Percentiles rank a stretch among this genome's conserved stretches.
These are phyloP conservation scores for Penicillium turbatum DNA, from an alignment of 495 filamentous ascomycete species.

Conservation along the genomic window DNA sequence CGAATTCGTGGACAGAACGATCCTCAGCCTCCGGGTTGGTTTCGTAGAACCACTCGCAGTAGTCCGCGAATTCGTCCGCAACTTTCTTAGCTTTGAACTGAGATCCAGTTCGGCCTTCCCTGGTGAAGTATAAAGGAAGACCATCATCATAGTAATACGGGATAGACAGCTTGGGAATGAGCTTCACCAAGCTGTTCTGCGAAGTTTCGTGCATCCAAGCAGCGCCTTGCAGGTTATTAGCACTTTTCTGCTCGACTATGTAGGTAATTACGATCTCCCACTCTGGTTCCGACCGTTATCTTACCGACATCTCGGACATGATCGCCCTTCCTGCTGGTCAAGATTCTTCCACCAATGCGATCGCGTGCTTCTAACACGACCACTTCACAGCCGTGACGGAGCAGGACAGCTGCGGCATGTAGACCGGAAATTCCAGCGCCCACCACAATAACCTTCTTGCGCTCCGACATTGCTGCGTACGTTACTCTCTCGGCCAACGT, in stretches of 20 bases:
- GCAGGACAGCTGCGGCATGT: conserved; percentile 18
- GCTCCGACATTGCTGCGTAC: conserved; percentile 21
- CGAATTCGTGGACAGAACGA: conserved; percentile 20
- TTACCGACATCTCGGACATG: conserved; percentile 22
- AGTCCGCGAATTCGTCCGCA: conserved; percentile 26
- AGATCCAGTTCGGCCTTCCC: conserved; percentile 21
- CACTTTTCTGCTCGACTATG: too few relatives aligned
- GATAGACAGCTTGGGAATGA: conserved; percentile 19
- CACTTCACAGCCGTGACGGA: conserved; percentile 18
- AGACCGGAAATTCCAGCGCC: conserved; percentile 25
- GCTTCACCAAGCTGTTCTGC: conserved; percentile 24
- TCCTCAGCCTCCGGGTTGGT: conserved; percentile 23
- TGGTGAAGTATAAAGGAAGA: conserved; percentile 19
- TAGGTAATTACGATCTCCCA: too few relatives aligned
- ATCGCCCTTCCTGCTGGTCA: conserved; percentile 19
- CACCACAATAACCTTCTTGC: conserved; percentile 25
- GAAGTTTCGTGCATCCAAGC: conserved; percentile 30
- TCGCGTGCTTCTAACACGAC: conserved; percentile 26
- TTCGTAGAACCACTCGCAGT: conserved; percentile 25
- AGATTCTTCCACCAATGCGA: conserved; percentile 25
- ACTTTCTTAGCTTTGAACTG: conserved; percentile 29
- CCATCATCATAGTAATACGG: conserved; percentile 27
- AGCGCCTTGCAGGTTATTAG: conserved; percentile 16
- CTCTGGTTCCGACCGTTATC: not conserved
- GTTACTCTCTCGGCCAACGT: conserved; percentile 16